Evolutionary conservation across 73 alveolate species (phyloP).

Genomic region (Urostyla sp.): DNA sequence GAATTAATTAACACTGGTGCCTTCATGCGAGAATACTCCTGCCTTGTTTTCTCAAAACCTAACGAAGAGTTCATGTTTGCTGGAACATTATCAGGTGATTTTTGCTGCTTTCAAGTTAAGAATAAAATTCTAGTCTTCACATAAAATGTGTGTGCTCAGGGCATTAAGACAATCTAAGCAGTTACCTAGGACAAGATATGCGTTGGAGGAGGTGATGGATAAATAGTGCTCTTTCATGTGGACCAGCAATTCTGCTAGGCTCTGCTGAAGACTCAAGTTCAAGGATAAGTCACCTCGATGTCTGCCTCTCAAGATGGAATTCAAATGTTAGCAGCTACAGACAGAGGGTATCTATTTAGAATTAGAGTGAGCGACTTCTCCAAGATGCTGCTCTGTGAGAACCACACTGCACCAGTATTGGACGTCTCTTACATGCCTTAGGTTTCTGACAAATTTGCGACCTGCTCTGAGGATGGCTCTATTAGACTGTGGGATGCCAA

Average conservation of each 20-base stretch:
- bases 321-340: slow-evolving; percentile 91
- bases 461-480: slow-evolving; percentile 95
- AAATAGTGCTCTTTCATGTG: slow-evolving; percentile 81
- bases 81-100: slow-evolving; percentile 97
- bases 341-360: slow-evolving; percentile 90
- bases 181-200: slow-evolving; percentile 79
- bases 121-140: slow-evolving; percentile 82
- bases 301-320: slow-evolving; percentile 85
- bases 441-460: slow-evolving; percentile 93
- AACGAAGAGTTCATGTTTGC: slow-evolving; percentile 92
- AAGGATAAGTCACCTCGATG: slow-evolving; percentile 86
- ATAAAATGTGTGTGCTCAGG: slow-evolving; percentile 92
- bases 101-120: slow-evolving; percentile 87
- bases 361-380: slow-evolving; percentile 87
- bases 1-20: slow-evolving; percentile 90
- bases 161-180: slow-evolving; percentile 89
- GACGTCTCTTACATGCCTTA: slow-evolving; percentile 86
- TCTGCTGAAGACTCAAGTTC: slow-evolving; percentile 79
- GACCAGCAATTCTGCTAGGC: slow-evolving; percentile 80
- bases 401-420: slow-evolving; percentile 91
- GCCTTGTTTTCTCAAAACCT: slow-evolving; percentile 89
- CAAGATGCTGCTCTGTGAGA: slow-evolving; percentile 90
- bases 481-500: slow-evolving; percentile 95
- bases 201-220: slow-evolving; percentile 97
- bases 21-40: slow-evolving; percentile 89